Evolutionary conservation across 352 stramenopile genomes (phyloP), one percentile per base, ranked within the genome.

Genomic region (Globisporangium yorkense): DNA sequence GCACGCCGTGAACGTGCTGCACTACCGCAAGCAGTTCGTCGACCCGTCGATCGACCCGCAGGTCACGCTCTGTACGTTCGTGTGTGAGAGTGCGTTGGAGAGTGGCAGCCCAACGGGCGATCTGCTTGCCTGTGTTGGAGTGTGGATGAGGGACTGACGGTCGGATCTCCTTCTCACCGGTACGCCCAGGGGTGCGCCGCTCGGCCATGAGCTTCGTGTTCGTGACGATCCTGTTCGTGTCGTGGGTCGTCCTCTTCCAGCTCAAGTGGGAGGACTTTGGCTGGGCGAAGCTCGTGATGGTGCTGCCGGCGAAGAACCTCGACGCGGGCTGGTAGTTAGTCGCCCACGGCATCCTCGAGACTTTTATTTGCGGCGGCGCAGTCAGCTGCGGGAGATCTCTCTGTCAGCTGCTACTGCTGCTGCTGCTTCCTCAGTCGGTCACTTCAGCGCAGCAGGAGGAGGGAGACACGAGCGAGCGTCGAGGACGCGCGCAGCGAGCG

Each of bases 201-300:
- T 92, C 82, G 47, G 78, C 81, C 41, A 75, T 92, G 63, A 75
- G 77, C 8, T 87, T 86, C 51, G 67, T 67, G 62, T 79, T 92
- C 59, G 79, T 73, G 67, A 90, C 82, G 15, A 64, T 84, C 43
- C 44, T 92, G 5, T 92, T 94, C 49, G 27, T 92, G 43, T 70
- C 77, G 52, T 94, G 84, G 84, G 74, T 84, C 46, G 54, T 94
- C 29, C 29, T 88, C 5, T 92, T 94, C 62, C 84, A 94, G 69
- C 66, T 92, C 47, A 87, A 88, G 44, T 94, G 85, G 85, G 87
- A 91, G 63, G 78, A 89, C 31, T 89, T 90, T 62, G 81, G 81
- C 56, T 92, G 81, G 81, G 66, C 77, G 43, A 89, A 72, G 41
- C 65, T 94, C 56, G 75, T 92, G 40, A 90, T 94, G 74, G 70